Percentiles rank a stretch among this genome's conserved stretches.
phyloP scores from a whole-genome alignment of 257 asterid species.

The Scutellaria galericulata region DNA sequence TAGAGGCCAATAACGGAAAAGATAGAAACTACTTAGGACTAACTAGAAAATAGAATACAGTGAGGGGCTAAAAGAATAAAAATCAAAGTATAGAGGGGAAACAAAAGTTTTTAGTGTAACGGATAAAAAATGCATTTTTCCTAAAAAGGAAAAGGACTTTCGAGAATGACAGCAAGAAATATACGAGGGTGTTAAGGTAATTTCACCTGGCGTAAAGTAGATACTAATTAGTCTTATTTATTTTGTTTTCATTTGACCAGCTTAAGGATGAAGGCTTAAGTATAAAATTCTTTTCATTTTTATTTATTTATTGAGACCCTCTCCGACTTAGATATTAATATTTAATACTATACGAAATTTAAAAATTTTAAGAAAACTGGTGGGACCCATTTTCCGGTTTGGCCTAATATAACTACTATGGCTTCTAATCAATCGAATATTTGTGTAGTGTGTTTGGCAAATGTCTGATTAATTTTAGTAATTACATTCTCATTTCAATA shows the following conservation, averaged over 20 bases:
- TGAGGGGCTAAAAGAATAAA: too few species aligned
- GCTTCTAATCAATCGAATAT: slow-evolving; percentile 15
- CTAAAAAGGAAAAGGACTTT: too few species aligned
- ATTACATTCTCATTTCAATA: slow-evolving; percentile 7
- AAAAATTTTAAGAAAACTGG: neutral
- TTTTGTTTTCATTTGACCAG: slow-evolving; percentile 14
- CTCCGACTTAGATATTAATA: too few species aligned
- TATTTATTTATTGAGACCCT: too few species aligned
- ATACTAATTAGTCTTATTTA: neutral
- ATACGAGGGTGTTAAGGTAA: neutral
- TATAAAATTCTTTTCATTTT: too few species aligned
- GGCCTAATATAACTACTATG: slow-evolving; percentile 26
- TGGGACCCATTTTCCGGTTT: slow-evolving; percentile 43
- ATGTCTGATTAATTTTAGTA: slow-evolving; percentile 34
- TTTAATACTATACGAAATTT: too few species aligned
- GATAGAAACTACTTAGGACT: too few species aligned
- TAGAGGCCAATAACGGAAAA: too few species aligned
- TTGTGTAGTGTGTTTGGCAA: slow-evolving; percentile 39
- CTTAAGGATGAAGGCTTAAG: slow-evolving; percentile 18
- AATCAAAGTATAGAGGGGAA: too few species aligned
- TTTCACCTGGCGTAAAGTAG: slow-evolving; percentile 26
- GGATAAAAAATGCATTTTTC: neutral
- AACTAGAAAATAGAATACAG: too few species aligned
- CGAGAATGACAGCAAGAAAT: too few species aligned
- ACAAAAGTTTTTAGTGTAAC: neutral